Conservation (phyloP, 805 yeast genomes). For the Candida boleticola region DNA sequence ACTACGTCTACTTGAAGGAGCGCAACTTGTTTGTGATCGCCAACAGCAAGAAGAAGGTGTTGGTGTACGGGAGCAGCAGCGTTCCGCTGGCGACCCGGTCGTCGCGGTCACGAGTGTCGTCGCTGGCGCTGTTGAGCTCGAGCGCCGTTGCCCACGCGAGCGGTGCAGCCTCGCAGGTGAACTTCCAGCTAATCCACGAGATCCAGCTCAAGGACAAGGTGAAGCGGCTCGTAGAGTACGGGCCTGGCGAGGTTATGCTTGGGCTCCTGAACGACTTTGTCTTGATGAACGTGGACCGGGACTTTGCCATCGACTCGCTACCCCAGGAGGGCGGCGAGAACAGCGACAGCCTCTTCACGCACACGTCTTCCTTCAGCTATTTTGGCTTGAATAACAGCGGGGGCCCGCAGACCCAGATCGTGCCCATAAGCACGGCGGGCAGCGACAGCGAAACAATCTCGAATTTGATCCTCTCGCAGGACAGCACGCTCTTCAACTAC, state of each 20-base stretch:
- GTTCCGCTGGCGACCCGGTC: no score
- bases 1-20: conserved; percentile 14
- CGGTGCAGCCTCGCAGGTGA: neutral
- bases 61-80: neutral
- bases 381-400: conserved; percentile 31
- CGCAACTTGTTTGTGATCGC: conserved; percentile 25
- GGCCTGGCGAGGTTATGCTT: conserved; percentile 15
- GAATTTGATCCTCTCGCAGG: conserved; percentile 29
- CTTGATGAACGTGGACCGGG: conserved; percentile 20
- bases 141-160: neutral
- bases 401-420: conserved; percentile 25
- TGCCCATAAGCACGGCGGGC: conserved; percentile 9
- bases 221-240: conserved; percentile 15
- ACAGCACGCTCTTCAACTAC: conserved; percentile 24
- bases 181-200: conserved; percentile 18
- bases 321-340: neutral
- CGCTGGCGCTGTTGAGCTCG: neutral
- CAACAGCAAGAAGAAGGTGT: conserved; percentile 15
- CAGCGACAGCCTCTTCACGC: conserved; percentile 12
- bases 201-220: conserved; percentile 30
- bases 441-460: conserved; percentile 1
- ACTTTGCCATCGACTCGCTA: conserved; percentile 15
- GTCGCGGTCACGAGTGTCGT: neutral
- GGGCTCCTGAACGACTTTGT: conserved; percentile 26
- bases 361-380: conserved; percentile 33